phyloP scores from a whole-genome alignment of 352 stramenopile genomes.

The Peronospora farinosa region DNA sequence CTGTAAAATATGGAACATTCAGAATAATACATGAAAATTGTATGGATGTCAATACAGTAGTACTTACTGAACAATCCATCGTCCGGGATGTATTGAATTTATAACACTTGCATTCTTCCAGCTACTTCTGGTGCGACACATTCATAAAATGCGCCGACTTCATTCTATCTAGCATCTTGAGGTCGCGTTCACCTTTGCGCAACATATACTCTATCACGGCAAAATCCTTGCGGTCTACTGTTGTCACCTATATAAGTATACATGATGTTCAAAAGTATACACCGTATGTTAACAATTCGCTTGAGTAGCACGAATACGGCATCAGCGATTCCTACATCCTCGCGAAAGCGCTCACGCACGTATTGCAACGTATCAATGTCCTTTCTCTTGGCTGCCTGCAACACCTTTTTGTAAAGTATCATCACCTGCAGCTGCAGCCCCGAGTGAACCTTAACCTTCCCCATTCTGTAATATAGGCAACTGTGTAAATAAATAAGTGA shows the following conservation, averaged over 20 bases:
- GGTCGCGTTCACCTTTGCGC: conserved; percentile 75
- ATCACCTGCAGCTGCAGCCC: conserved; percentile 78
- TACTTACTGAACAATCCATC: neutral
- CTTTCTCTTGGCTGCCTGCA: conserved; percentile 55
- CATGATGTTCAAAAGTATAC: neutral
- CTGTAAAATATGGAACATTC: too few relatives aligned
- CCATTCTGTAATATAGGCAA: neutral
- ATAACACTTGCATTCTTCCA: neutral
- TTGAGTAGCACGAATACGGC: neutral
- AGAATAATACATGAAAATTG: too few relatives aligned
- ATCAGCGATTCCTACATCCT: conserved; percentile 40
- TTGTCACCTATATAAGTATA: conserved; percentile 29
- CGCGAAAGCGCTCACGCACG: conserved; percentile 72
- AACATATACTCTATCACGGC: conserved; percentile 79
- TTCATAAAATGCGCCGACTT: conserved; percentile 53
- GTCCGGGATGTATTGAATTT: too few relatives aligned
- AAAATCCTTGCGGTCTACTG: conserved; percentile 70
- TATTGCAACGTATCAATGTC: conserved; percentile 39
- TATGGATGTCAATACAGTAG: neutral
- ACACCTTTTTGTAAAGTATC: conserved; percentile 56
- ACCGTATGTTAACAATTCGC: neutral
- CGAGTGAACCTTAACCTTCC: conserved; percentile 45
- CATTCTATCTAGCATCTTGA: conserved; percentile 72
- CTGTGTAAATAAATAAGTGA: neutral
- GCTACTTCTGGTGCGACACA: conserved; percentile 25